A percentile compares a stretch with the other conserved stretches of the same genome.
These are phyloP conservation scores for Trifolium dubium DNA, from an alignment of 306 rosid species.

Conservation along the genomic window DNA sequence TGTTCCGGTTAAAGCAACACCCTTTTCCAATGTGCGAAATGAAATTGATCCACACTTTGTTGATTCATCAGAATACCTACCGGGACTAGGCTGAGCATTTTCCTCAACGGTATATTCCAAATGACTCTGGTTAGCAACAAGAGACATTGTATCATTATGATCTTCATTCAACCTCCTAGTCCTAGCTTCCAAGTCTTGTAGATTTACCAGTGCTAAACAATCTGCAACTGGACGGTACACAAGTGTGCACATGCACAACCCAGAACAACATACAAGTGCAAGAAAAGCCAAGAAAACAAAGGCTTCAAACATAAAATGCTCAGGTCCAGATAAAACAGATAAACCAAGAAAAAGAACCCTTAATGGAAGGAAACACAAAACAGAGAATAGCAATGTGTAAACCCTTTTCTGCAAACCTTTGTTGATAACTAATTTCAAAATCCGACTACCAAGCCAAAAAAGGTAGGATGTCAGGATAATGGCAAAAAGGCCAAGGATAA, in stretches of 20 bases:
- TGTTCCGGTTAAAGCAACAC: slow-evolving; percentile 67
- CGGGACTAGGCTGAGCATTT: slow-evolving; percentile 60
- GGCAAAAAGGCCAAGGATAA: slow-evolving; percentile 83
- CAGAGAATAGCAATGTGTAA: slow-evolving; percentile 79
- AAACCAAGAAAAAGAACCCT: slow-evolving; percentile 95
- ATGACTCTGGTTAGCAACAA: slow-evolving; percentile 77
- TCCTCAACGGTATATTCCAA: slow-evolving; percentile 58
- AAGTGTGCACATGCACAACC: slow-evolving; percentile 88
- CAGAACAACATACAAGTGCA: slow-evolving; percentile 80
- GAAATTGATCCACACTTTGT: slow-evolving; percentile 89
- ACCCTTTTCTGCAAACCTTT: slow-evolving; percentile 97
- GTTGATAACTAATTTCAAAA: slow-evolving; percentile 92
- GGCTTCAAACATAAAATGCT: slow-evolving; percentile 75
- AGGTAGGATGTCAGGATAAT: slow-evolving; percentile 78
- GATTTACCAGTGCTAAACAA: slow-evolving; percentile 83
- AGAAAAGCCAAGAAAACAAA: slow-evolving; percentile 93
- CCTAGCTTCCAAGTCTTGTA: slow-evolving; percentile 82
- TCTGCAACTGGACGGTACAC: slow-evolving; percentile 95
- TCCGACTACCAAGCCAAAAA: slow-evolving; percentile 96
- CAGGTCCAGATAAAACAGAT: slow-evolving; percentile 80
- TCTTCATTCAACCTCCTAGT: slow-evolving; percentile 68
- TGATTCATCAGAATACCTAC: slow-evolving; percentile 74
- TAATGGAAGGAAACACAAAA: slow-evolving; percentile 87
- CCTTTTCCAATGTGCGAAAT: slow-evolving; percentile 68
- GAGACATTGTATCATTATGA: slow-evolving; percentile 74